Evolutionary conservation across 2,329 filamentous ascomycete genomes (phyloP).

Genomic region (Biscogniauxia mediterranea): DNA sequence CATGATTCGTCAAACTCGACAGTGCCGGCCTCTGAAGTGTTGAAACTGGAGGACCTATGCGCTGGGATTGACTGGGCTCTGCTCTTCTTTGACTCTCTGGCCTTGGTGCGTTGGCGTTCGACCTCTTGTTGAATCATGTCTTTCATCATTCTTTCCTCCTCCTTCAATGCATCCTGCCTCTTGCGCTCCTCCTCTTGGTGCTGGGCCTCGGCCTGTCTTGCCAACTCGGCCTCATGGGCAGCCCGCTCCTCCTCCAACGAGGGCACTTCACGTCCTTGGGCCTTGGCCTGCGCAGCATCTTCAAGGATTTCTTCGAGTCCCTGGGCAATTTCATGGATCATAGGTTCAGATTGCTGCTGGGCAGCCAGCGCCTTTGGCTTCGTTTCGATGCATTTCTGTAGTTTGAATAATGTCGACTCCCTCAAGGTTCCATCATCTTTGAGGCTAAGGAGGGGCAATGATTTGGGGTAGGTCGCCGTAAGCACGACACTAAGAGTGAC

Average conservation of each 20-base stretch:
- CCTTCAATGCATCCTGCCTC: slow-evolving; percentile 55
- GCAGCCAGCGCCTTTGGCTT: slow-evolving; percentile 53
- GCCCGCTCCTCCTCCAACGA: slow-evolving; percentile 88
- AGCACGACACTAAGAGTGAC: slow-evolving; percentile 75
- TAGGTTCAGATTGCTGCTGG: slow-evolving; percentile 52
- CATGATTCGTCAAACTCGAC: slow-evolving; percentile 68
- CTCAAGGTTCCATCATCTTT: slow-evolving; percentile 64
- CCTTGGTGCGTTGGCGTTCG: slow-evolving; percentile 62
- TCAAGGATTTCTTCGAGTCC: slow-evolving; percentile 76
- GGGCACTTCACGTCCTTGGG: slow-evolving; percentile 72
- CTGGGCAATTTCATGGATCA: slow-evolving; percentile 65
- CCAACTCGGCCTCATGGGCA: slow-evolving; percentile 72
- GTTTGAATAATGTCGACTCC: slow-evolving; percentile 67
- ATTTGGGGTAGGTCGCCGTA: slow-evolving; percentile 88
- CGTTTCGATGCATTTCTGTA: slow-evolving; percentile 62
- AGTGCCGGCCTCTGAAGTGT: slow-evolving; percentile 32
- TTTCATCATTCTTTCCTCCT: slow-evolving; percentile 69
- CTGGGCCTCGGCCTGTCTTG: slow-evolving; percentile 57
- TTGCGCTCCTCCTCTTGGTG: slow-evolving; percentile 52
- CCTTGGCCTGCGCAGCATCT: slow-evolving; percentile 76
- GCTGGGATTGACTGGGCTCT: slow-evolving; percentile 45
- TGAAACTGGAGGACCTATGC: slow-evolving; percentile 34
- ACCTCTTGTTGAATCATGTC: slow-evolving; percentile 73
- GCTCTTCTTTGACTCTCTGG: slow-evolving; percentile 64
- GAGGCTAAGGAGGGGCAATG: slow-evolving; percentile 69